Evolutionary conservation across 495 filamentous ascomycete species (phyloP).

Genomic region (Eremomyces bilateralis): DNA sequence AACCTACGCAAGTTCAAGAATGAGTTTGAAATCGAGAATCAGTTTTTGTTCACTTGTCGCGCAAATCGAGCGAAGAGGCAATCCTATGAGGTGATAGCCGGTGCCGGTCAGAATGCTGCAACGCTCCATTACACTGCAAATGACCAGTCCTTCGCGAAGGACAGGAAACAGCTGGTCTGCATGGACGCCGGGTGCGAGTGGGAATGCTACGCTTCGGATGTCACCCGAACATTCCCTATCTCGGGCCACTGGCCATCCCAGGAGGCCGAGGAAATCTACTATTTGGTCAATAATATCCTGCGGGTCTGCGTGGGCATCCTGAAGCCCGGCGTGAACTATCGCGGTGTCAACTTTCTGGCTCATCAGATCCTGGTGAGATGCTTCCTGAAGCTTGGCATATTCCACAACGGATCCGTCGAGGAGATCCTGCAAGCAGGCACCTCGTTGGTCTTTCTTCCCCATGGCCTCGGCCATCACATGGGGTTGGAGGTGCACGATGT

Average conservation of each 20-base stretch:
- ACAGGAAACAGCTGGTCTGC: slow-evolving; percentile 44
- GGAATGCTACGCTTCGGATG: slow-evolving; percentile 71
- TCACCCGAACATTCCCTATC: slow-evolving; percentile 74
- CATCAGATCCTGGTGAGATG: slow-evolving; percentile 49
- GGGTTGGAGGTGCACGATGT: slow-evolving; percentile 85
- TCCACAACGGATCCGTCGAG: slow-evolving; percentile 30
- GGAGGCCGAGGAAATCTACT: slow-evolving; percentile 49
- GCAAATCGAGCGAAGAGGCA: slow-evolving; percentile 51
- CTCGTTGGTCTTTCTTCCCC: slow-evolving; percentile 67
- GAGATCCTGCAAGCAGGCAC: slow-evolving; percentile 50
- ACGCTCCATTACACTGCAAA: slow-evolving; percentile 76
- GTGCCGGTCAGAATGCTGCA: slow-evolving; percentile 52
- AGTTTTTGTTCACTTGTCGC: slow-evolving; percentile 49
- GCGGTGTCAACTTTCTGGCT: slow-evolving; percentile 47
- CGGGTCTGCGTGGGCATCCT: slow-evolving; percentile 47
- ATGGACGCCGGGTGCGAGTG: slow-evolving; percentile 76
- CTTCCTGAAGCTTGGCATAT: slow-evolving; percentile 45
- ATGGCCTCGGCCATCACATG: slow-evolving; percentile 74
- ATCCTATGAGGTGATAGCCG: slow-evolving; percentile 74
- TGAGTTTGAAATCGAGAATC: slow-evolving; percentile 63
- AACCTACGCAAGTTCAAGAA: slow-evolving; percentile 38
- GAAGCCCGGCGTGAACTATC: slow-evolving; percentile 40
- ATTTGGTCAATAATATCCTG: slow-evolving; percentile 65
- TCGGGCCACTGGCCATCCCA: slow-evolving; percentile 34
- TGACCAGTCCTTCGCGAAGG: slow-evolving; percentile 34